Base-by-base conservation (phyloP, 169 alveolate species). In the Hepatocystis sp. region DNA sequence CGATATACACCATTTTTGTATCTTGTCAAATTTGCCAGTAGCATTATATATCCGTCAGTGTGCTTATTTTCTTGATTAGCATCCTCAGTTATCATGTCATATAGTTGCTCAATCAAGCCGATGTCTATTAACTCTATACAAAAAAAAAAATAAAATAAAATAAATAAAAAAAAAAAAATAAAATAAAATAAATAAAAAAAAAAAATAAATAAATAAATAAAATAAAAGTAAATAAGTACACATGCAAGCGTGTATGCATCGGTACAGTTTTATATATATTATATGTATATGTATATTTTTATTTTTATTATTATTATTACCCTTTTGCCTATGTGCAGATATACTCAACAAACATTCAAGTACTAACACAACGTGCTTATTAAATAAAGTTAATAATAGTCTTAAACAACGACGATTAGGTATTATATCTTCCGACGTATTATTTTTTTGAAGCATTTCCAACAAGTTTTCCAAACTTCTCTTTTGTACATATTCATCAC, bases 241-340 rank as follows among this genome's bases (percentile, higher is more conserved):
- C 47, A 23, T 19, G 13, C 2, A 47, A 47, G 2, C 10, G 0
- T 7, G 17, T 13, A 15, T 25, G 17, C 4, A 47, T 10, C 27
- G 17, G 17, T 15, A 47, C 7, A 47, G 15, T 13, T 8, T 7
- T 13, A 47, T 13, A 47, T 47, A 47, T 13, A 13, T 3, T 5
- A 7, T 13, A 13, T n/a, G 15, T n/a, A n/a, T n/a, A 47, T 47
- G 23, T 47, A 47, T 15, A 13, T 0, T 47, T 39, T 51, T 51
- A 2, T 13, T 5, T 52, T 52, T 23, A 4, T 23, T 17, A 23
- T 52, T 52, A 3, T 52, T 10, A 8, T 67, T 67, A 68, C 86
- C 86, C 49, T 28, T 68, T 42, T 67, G 86, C 3, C 36, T 44
- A n/a, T 55, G 86, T 0, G 68, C 86, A 19, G 86, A 68, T 11